phyloP scores from a whole-genome alignment of 345 rosid genomes.

The Clausena lansium region DNA sequence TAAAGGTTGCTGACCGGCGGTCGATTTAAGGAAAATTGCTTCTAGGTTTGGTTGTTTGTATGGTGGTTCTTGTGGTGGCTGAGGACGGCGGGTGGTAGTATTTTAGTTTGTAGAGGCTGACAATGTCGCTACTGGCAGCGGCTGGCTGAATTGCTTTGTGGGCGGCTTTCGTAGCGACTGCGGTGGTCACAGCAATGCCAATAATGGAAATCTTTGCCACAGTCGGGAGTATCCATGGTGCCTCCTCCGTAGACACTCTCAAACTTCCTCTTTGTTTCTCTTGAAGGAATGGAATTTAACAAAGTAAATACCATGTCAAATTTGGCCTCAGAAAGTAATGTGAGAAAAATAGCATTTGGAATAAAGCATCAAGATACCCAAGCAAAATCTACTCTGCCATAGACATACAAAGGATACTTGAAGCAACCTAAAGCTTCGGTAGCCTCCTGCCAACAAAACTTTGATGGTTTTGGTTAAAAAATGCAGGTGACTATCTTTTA shows the following conservation, averaged over 20 bases:
- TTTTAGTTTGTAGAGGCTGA: too few relatives aligned
- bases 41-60: too few relatives aligned
- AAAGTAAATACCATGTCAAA: not conserved
- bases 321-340: not conserved
- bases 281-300: conserved; percentile 26
- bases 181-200: conserved; percentile 99
- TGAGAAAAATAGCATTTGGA: not conserved
- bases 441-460: too few relatives aligned
- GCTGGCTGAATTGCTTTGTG: too few relatives aligned
- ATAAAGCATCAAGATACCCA: not conserved
- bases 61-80: too few relatives aligned
- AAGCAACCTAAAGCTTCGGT: not conserved
- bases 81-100: too few relatives aligned
- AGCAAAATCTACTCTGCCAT: not conserved
- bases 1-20: too few relatives aligned
- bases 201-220: conserved; percentile 67
- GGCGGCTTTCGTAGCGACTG: too few relatives aligned
- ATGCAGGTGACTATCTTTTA: too few relatives aligned
- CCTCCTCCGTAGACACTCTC: conserved; percentile 85
- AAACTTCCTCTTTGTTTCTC: conserved; percentile 94
- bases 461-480: not conserved
- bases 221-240: conserved; percentile 75
- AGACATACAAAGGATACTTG: not conserved
- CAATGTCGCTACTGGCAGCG: too few relatives aligned
- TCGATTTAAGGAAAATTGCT: too few relatives aligned